phyloP scores from a whole-genome alignment of 345 rosid genomes.

The Eucalyptus cladocalyx region DNA sequence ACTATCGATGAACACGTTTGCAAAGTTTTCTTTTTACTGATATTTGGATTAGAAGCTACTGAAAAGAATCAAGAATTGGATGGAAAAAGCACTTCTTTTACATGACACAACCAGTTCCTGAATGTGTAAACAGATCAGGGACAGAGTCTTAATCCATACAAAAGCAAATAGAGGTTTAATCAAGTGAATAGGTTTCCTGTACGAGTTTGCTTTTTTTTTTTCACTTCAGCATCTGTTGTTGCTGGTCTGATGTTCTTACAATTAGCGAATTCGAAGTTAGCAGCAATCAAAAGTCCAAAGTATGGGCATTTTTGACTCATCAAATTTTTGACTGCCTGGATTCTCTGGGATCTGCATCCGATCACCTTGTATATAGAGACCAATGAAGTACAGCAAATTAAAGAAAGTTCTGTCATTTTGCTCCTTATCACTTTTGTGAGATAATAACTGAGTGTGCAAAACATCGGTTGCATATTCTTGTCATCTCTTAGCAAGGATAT shows the following conservation, averaged over 20 bases:
- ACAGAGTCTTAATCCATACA: not conserved
- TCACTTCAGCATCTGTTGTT: not conserved
- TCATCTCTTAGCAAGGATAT: not conserved
- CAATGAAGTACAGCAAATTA: not conserved
- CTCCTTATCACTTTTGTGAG: not conserved
- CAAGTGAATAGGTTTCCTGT: no score
- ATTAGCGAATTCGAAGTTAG: not conserved
- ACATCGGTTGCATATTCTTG: not conserved
- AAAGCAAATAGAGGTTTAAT: not conserved
- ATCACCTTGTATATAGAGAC: not conserved
- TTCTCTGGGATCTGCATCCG: fast-evolving
- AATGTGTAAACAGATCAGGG: not conserved
- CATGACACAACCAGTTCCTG: not conserved
- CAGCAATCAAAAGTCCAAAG: not conserved
- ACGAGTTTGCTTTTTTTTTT: not conserved
- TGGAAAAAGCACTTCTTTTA: not conserved
- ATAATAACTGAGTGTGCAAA: not conserved
- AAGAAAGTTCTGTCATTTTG: not conserved
- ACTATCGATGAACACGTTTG: not conserved
- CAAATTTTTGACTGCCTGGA: not conserved
- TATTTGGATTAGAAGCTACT: not conserved
- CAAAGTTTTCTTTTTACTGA: not conserved
- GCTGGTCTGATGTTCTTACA: not conserved
- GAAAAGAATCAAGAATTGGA: not conserved
- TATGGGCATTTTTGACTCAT: not conserved